Base-by-base conservation (phyloP, 305 asterid species). In the Rubia occidens region DNA sequence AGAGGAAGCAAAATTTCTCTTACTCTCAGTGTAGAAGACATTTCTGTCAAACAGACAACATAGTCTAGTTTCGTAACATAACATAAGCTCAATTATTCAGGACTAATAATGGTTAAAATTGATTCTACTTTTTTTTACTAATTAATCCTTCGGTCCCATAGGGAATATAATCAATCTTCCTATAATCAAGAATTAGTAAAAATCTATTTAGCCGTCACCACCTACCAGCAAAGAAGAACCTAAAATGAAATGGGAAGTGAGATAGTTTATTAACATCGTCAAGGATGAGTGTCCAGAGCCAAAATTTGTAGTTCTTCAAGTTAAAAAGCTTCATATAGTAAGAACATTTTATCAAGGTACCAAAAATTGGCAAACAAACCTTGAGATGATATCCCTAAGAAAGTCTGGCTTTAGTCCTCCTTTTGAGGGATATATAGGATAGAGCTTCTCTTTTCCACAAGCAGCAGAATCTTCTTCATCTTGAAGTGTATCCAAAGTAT, bases 381-480 rank as follows among this genome's bases (percentile, higher is more conserved):
- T 89, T 81, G 89, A 84, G 66, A 94, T 86, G 35, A 76, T 71
- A 71, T 94, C 96, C 82, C 95, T 83, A 20, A 94, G 79, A 70
- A 86, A 78, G 75, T 79, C 85, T 58, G 99, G 86, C 65, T 73
- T 90, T 35, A 94, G 85, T 77, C 95, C 96, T 80, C 87, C 93
- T 82, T 87, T 94, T 24, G 97, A 90, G 72, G 99, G 96, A 80
- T 94, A 91, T 72, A 94, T 87, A 66, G 99, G 97, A 82, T 90
- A 90, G 17, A 96, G 97, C 81, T 87, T 87, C 85, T 88, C 95
- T 84, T 84, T 80, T 51, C 87, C 84, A 79, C 78, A 67, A 64
- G 77, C 68, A 76, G 81, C 78, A 70, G 95, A 79, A 78, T 90
- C 90, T 26, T 76, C 89, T 77, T 84, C 89, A 40, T 82, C 88